Evolutionary conservation across 2,329 filamentous ascomycete species (phyloP), one percentile per base, ranked within the genome.

Genomic region (Fusarium continuum): DNA sequence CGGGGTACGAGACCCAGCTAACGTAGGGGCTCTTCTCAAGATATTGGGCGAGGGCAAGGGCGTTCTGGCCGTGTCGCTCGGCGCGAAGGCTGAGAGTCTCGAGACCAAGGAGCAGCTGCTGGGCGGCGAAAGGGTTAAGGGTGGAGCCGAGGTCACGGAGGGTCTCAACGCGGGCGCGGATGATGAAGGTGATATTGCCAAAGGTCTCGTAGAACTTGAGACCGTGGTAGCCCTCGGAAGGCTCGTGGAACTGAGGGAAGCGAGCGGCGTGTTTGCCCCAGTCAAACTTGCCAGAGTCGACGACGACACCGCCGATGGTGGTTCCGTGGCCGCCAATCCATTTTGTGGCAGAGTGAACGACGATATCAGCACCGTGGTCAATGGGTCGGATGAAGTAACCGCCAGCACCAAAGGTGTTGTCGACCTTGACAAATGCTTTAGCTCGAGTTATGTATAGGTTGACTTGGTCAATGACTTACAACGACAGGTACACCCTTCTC

Each of bases 281-380:
- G 82, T 96, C 90, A 75, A 97, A 98, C 75, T 92, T 95, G 71
- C 93, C 93, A 67, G 89, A 87, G 80, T 97, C 93, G 64, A 97
- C 82, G 28, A 97, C 85, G 36, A 97, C 85, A 60, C 93, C 93
- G 55, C 85, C 93, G 67, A 97, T 91, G 22, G 93, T 97, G 34
- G 93, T 96, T 60, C 93, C 94, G 77, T 98, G 94, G 35, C 93
- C 93, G 54, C 93, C 93, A 63, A 98, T 97, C 93, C 93, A 97
- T 79, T 97, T 97, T 55, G 93, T 97, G 10, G 93, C 93, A 32
- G 91, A 95, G 83, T 97, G 93, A 20, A 97, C 91, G 47, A 97
- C 90, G 59, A 97, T 97, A 74, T 97, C 93, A 64, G 91, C 93
- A 51, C 93, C 93, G 76, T 96, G 91, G 20, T 93, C 89, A 70